Percentiles rank a stretch among this genome's conserved stretches.
phyloP scores from a whole-genome alignment of 2,329 filamentous ascomycete genomes.

The Grosmannia clavigera region DNA sequence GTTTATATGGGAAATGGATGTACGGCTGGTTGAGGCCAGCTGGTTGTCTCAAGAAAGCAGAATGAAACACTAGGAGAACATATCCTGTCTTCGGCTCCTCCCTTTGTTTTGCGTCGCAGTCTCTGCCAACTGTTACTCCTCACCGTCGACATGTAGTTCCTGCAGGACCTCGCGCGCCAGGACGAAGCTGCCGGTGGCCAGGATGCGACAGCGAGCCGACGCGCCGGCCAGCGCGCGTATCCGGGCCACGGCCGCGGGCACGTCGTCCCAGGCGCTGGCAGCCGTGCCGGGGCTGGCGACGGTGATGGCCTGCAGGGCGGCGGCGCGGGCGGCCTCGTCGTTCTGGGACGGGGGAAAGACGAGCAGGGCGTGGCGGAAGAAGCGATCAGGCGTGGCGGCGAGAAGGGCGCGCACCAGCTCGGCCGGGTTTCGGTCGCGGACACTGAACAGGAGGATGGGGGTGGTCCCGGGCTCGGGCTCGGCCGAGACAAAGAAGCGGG shows the following conservation, averaged over 20 bases:
- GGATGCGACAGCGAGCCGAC: slow-evolving; percentile 25
- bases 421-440: slow-evolving; percentile 49
- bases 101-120: no score
- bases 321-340: not conserved
- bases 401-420: slow-evolving; percentile 39
- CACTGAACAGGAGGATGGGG: slow-evolving; percentile 73
- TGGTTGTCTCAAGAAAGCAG: no score
- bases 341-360: slow-evolving; percentile 8
- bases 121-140: slow-evolving; percentile 1
- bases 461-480: slow-evolving; percentile 11
- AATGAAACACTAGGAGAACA: no score
- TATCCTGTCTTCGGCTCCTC: no score
- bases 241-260: slow-evolving; percentile 31
- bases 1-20: no score
- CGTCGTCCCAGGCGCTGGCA: slow-evolving; percentile 19
- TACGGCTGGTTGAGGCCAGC: no score
- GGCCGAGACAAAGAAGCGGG: slow-evolving; percentile 63
- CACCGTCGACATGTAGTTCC: slow-evolving; percentile 10
- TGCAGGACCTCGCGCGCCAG: slow-evolving; percentile 28
- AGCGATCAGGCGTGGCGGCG: slow-evolving; percentile 18
- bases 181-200: slow-evolving; percentile 36
- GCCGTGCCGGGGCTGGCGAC: slow-evolving; percentile 2
- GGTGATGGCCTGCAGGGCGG: not conserved
- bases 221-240: slow-evolving; percentile 26
- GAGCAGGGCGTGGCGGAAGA: slow-evolving; percentile 12